Evolutionary conservation across 2,329 filamentous ascomycete genomes (phyloP), one percentile per base, ranked within the genome.

Genomic region (Paraphoma sp.): DNA sequence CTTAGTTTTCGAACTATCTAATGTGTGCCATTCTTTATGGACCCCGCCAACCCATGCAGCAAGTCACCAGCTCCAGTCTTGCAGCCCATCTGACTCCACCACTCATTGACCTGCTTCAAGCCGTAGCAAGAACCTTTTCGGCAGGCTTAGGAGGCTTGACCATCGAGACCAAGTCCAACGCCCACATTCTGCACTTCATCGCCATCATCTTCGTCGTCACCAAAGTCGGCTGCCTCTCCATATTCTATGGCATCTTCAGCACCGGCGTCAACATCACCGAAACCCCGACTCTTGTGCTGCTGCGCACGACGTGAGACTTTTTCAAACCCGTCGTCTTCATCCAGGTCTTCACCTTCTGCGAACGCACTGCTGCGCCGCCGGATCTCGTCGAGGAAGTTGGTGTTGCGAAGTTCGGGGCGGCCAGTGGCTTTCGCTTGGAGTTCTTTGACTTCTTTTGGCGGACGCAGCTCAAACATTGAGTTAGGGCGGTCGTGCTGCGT

Each of bases 361-460:
- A 83, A 81, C 0, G 82, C 81, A 14, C 76, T 68, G 50, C 76
- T 80, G 62, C 82, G 81, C 48, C 80, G 62, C 40, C 76, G 70
- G 1, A 83, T 52, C 66, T 83, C 81, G 31, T 77, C 73, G 48
- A 82, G 62, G 12, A 80, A 70, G 49, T 53, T 45, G 29, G 73
- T 77, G 5, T 71, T 51, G 6, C 41, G 42, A 30, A 29, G 38
- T 16, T 42, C 17, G n/a, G 47, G 47, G 7, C 42, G 42, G 68
- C 38, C 57, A 54, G 62, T 56, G 45, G 48, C 56, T 36, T 51
- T 64, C 9, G 43, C 44, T 8, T 62, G 60, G 2, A 71, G 14
- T 28, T 67, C 54, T 12, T 47, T 57, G 14, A 70, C 44, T 9
- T 66, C 69, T n/a, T 54, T 69, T 11, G 70, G 63, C 10, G 67